Conservation (phyloP, 2,329 filamentous ascomycete genomes). For the Talaromyces piceae region DNA sequence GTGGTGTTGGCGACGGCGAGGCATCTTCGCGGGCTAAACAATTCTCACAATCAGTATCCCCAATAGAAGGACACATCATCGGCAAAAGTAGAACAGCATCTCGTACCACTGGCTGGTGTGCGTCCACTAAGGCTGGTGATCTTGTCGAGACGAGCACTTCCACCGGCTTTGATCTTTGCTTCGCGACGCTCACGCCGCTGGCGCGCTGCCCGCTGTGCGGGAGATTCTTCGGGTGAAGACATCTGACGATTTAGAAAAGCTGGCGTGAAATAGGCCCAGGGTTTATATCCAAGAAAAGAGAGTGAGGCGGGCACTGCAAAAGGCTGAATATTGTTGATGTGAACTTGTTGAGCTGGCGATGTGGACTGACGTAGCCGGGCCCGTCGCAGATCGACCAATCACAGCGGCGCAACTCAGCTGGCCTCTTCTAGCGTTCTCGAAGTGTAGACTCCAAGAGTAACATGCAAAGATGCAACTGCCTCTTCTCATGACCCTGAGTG, state of each 20-base stretch:
- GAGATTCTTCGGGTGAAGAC: constrained; percentile 37
- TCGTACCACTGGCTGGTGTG: constrained; percentile 32
- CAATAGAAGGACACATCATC: too few relatives aligned
- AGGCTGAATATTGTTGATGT: background rate
- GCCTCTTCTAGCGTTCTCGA: background rate
- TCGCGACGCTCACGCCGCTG: constrained; percentile 56
- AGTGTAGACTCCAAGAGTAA: background rate
- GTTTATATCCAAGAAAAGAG: background rate
- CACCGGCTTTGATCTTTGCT: constrained; percentile 54
- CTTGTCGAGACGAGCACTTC: constrained; percentile 52
- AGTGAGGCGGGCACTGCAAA: background rate
- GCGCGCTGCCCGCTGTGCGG: constrained; percentile 47
- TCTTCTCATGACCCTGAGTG: too few relatives aligned
- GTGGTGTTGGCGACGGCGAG: constrained; percentile 1
- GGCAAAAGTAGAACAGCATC: background rate
- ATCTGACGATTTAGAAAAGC: constrained; percentile 15
- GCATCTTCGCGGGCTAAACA: constrained; percentile 7
- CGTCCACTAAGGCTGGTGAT: constrained; percentile 55
- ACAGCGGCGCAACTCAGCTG: background rate
- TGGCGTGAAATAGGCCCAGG: background rate
- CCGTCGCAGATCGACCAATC: background rate
- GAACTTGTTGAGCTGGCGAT: background rate
- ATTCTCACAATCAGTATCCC: too few relatives aligned
- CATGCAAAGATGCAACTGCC: too few relatives aligned
- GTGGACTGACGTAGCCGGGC: background rate